A percentile compares a stretch with the other conserved stretches of the same genome.
Conservation (phyloP, 2,329 filamentous ascomycete species). For the Talaromyces funiculosus region DNA sequence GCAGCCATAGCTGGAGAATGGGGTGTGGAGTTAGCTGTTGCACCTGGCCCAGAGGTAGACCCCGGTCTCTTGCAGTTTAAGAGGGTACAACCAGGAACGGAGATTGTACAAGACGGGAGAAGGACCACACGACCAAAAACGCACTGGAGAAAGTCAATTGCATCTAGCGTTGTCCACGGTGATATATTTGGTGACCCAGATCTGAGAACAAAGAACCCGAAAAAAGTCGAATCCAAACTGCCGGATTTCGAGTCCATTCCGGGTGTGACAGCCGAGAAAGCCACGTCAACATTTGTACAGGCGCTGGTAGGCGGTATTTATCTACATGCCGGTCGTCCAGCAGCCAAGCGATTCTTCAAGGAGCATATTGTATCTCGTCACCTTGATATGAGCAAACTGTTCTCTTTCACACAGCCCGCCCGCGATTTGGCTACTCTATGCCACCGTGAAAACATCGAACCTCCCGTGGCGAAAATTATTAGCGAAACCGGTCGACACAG, state of each 20-base stretch:
- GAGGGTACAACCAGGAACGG: conserved; percentile 41
- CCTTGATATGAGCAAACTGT: conserved; percentile 69
- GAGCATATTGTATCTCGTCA: conserved; percentile 77
- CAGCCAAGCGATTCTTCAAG: conserved; percentile 76
- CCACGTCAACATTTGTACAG: conserved; percentile 71
- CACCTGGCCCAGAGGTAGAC: conserved; percentile 85
- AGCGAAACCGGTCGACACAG: conserved; percentile 84
- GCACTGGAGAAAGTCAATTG: conserved; percentile 65
- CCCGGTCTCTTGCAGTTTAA: conserved; percentile 80
- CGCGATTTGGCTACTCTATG: conserved; percentile 79
- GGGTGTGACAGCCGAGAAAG: conserved; percentile 49
- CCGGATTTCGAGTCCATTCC: conserved; percentile 16
- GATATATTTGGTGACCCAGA: conserved; percentile 74
- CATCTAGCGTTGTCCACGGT: conserved; percentile 72
- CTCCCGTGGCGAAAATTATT: conserved; percentile 78
- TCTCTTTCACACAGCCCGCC: conserved; percentile 77
- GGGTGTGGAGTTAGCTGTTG: conserved; percentile 85
- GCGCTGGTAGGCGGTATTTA: conserved; percentile 82
- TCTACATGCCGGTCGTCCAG: conserved; percentile 70
- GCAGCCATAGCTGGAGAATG: conserved; percentile 72
- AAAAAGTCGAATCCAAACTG: conserved; percentile 17
- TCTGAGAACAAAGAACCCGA: conserved; percentile 26
- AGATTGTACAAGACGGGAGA: conserved; percentile 34
- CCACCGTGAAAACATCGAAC: conserved; percentile 80
- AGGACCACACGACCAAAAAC: conserved; percentile 41